Conservation (phyloP, 2,329 filamentous ascomycete species). For the Lachnellula arida region DNA sequence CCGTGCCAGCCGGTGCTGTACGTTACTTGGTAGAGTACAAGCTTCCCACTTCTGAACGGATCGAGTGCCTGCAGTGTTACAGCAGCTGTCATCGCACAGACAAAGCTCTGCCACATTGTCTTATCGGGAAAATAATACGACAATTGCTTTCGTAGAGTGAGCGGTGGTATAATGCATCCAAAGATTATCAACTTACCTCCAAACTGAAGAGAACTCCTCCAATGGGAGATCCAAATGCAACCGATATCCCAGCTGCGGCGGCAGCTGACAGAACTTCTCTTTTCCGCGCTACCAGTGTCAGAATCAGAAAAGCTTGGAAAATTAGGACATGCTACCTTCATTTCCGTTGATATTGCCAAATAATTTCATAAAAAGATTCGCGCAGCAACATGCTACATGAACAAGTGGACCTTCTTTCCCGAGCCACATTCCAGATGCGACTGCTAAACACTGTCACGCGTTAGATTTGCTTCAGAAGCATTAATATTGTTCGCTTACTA, state of each 20-base stretch:
- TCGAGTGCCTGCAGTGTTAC: slow-evolving; percentile 90
- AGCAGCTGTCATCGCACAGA: slow-evolving; percentile 98
- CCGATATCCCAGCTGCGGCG: slow-evolving; percentile 59
- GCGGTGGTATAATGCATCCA: not conserved
- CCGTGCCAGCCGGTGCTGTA: slow-evolving; percentile 91
- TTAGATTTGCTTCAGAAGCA: not conserved
- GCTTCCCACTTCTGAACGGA: slow-evolving; percentile 90
- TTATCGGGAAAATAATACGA: slow-evolving; percentile 99
- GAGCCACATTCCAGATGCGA: slow-evolving; percentile 92
- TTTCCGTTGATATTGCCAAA: slow-evolving; percentile 79
- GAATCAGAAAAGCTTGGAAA: slow-evolving; percentile 11
- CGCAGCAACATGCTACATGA: slow-evolving; percentile 94
- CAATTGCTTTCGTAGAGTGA: slow-evolving; percentile 58
- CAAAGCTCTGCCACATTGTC: slow-evolving; percentile 99
- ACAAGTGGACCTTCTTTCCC: slow-evolving; percentile 95
- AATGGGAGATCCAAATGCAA: slow-evolving; percentile 64
- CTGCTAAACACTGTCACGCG: slow-evolving; percentile 68
- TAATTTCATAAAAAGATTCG: slow-evolving; percentile 87
- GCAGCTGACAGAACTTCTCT: slow-evolving; percentile 90
- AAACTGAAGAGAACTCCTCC: slow-evolving; percentile 93
- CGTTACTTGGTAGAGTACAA: slow-evolving; percentile 92
- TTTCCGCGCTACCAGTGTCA: slow-evolving; percentile 65
- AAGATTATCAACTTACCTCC: slow-evolving; percentile 50
- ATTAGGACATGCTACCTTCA: slow-evolving; percentile 55
- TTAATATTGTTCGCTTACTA: slow-evolving; percentile 49